Evolutionary conservation across 1,139 yeast species (phyloP).

Genomic region (Blastobotrys serpentis): DNA sequence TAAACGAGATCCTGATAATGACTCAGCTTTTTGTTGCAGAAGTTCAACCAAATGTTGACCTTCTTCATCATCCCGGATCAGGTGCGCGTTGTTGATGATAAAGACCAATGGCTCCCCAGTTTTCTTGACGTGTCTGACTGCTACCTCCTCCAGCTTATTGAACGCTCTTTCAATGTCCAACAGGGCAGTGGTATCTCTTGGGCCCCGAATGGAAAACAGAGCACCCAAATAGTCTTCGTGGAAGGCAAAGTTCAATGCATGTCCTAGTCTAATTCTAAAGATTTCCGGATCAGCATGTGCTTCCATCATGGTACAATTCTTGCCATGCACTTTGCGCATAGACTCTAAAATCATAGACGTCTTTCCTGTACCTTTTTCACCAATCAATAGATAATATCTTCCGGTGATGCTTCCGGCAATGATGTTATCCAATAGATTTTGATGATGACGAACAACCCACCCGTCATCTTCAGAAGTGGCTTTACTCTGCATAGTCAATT

Average conservation of each 20-base stretch:
- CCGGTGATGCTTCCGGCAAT: constrained; percentile 63
- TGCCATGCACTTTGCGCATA: constrained; percentile 62
- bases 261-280: constrained; percentile 71
- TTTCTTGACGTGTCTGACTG: constrained; percentile 47
- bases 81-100: constrained; percentile 71
- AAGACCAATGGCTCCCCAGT: constrained; percentile 59
- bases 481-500: constrained; percentile 52
- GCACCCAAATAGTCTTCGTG: constrained; percentile 84
- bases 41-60: constrained; percentile 72
- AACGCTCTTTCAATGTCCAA: constrained; percentile 83
- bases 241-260: constrained; percentile 69
- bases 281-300: constrained; percentile 89
- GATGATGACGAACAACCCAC: constrained; percentile 67
- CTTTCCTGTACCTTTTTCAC: constrained; percentile 88
- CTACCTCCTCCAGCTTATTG: constrained; percentile 70
- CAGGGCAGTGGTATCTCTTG: constrained; percentile 79
- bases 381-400: constrained; percentile 68
- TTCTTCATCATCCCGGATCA: constrained; percentile 62
- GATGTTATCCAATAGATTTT: constrained; percentile 61
- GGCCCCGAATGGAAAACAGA: constrained; percentile 77
- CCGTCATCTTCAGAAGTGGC: constrained; percentile 37
- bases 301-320: constrained; percentile 68
- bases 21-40: constrained; percentile 80
- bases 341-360: constrained; percentile 71
- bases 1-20: constrained; percentile 71